Base-by-base conservation (phyloP, 2,329 filamentous ascomycete species). In the Metarhizium rileyi region DNA sequence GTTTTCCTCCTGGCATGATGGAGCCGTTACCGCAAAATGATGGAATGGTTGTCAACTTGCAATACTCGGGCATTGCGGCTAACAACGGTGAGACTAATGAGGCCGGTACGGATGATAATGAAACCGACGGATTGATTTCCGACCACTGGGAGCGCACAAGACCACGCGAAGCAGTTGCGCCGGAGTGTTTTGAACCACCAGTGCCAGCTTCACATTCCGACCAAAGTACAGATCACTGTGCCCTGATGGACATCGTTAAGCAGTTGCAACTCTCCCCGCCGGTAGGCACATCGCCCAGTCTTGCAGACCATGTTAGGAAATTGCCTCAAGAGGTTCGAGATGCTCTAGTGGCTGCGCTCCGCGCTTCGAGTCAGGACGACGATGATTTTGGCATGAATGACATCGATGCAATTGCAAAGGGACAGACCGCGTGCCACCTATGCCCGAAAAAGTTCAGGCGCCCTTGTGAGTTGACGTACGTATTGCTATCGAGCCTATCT, bases 391-490 rank as follows among this genome's bases (percentile, higher is more conserved):
- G 47, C 54, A 59, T 8, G 50, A 57, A 12, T 27, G 42, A 30
- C 12, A 26, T 8, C 5, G 27, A 43, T 16, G 3, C 26, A 12
- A 14, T 41, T 20, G 28, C 42, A 8, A 48, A 47, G 25, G 38
- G 38, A 22, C 38, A 42, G 14, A 42, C n/a, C 14, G 22, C 38
- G 8, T 42, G 38, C 22, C 22, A n/a, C 20, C 23, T 23, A 9
- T 42, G 38, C 25, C 16, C 28, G 4, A 81, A 79, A 56, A 53
- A 49, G 1, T 81, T 75, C 49, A 56, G 53, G 3, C 70, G 78
- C 33, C 72, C 59, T 27, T 82, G 77, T 57, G 78, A 83, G 58
- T 66, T 83, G 26, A 82, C 73, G 79, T 82, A 26, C 20, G 18
- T 44, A 16, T 25, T 20, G 36, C 22, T 18, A 14, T 46, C 10